These are phyloP conservation scores for Fusarium agapanthi DNA, from an alignment of 2,329 filamentous ascomycete genomes.

Conservation along the genomic window DNA sequence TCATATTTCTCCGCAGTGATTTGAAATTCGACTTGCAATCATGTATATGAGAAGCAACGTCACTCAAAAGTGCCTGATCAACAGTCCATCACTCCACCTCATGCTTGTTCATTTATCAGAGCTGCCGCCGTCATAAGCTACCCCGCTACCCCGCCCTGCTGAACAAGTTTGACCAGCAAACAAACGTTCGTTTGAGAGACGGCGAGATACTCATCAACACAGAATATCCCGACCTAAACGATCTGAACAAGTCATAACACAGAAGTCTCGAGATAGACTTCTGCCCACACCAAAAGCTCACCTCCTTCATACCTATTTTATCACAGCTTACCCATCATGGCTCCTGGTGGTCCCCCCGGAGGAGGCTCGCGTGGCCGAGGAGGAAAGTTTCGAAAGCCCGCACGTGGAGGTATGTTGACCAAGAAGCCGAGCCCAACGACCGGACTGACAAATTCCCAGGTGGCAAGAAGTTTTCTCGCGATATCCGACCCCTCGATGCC, in stretches of 20 bases:
- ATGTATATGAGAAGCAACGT: not conserved
- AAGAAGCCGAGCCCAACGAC: not conserved
- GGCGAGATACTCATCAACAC: not conserved
- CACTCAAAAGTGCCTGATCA: slow-evolving; percentile 18
- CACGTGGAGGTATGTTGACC: slow-evolving; percentile 77
- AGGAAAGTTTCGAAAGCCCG: slow-evolving; percentile 94
- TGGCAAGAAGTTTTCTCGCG: slow-evolving; percentile 93
- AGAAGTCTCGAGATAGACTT: not conserved
- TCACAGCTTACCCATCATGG: slow-evolving; percentile 51
- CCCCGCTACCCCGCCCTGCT: slow-evolving; percentile 51
- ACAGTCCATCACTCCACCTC: not conserved
- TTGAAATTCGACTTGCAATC: not conserved
- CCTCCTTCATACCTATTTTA: not conserved
- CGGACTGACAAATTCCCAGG: slow-evolving; percentile 59
- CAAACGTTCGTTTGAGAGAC: slow-evolving; percentile 11
- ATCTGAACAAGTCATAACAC: not conserved
- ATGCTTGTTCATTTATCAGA: slow-evolving; percentile 1
- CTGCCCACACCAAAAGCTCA: not conserved
- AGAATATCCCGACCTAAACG: not conserved
- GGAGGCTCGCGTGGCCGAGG: slow-evolving; percentile 76
- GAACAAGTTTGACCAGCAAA: slow-evolving; percentile 35
- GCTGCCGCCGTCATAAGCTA: slow-evolving; percentile 41
- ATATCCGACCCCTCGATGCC: slow-evolving; percentile 86
- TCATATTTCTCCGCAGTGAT: not conserved
- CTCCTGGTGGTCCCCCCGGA: slow-evolving; percentile 53